Percentiles rank a stretch among this genome's conserved stretches.
These are phyloP conservation scores for Halophytophthora batemanensis DNA, from an alignment of 352 stramenopile genomes.

Conservation along the genomic window DNA sequence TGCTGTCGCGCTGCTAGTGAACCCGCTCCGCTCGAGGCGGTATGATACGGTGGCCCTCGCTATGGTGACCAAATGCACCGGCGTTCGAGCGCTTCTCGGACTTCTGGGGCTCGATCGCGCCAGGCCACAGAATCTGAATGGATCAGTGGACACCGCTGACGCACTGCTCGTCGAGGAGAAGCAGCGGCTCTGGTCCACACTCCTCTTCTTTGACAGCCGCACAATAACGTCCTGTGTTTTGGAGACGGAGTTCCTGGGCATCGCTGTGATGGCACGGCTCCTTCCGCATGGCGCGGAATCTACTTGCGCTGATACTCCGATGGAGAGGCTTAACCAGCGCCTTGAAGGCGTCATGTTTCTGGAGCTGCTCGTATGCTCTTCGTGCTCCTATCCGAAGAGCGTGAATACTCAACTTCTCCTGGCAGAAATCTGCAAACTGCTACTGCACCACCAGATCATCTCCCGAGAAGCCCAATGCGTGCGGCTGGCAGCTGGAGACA, in stretches of 20 bases:
- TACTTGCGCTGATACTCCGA: not conserved
- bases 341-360: constrained; percentile 23
- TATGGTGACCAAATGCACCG: constrained; percentile 12
- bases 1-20: constrained; percentile 2
- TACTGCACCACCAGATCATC: constrained; percentile 17
- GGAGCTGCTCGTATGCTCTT: constrained; percentile 13
- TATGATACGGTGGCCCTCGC: constrained; percentile 14
- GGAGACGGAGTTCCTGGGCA: constrained; percentile 20
- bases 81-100: constrained; percentile 3
- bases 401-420: constrained; percentile 24
- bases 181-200: constrained; percentile 21
- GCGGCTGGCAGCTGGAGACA: not conserved
- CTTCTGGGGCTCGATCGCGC: constrained; percentile 5
- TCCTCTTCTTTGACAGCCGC: constrained; percentile 22
- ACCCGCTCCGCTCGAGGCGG: constrained; percentile 1
- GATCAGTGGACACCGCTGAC: not conserved
- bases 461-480: constrained; percentile 15
- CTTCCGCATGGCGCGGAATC: not conserved
- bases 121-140: too few species aligned
- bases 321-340: constrained; percentile 4
- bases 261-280: constrained; percentile 5
- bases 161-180: constrained; percentile 14
- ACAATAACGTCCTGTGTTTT: constrained; percentile 18
- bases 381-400: constrained; percentile 10
- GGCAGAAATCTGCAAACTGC: constrained; percentile 22